Conservation (phyloP, 2,329 filamentous ascomycete species). For the Coniochaeta sp. region DNA sequence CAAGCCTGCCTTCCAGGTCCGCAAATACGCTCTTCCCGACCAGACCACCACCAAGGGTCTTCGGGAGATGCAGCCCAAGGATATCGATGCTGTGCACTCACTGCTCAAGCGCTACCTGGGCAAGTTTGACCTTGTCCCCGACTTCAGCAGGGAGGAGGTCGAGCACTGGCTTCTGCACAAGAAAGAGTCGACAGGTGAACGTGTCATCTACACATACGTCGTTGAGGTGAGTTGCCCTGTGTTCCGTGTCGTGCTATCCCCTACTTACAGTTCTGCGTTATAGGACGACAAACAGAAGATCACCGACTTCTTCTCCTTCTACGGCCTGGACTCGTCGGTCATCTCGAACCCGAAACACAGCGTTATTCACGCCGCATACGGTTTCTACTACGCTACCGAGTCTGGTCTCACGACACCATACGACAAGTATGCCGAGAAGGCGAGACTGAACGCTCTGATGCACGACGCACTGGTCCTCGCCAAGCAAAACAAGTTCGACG, state of each 20-base stretch:
- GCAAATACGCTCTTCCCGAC: conserved; percentile 77
- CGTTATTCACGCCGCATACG: conserved; percentile 81
- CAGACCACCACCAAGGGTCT: conserved; percentile 67
- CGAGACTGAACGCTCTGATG: conserved; percentile 73
- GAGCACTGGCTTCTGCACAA: conserved; percentile 82
- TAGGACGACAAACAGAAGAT: conserved; percentile 65
- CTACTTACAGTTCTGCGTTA: conserved; percentile 4
- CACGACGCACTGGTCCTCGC: conserved; percentile 83
- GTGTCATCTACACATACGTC: conserved; percentile 91
- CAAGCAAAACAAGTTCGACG: conserved; percentile 80
- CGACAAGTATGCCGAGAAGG: conserved; percentile 57
- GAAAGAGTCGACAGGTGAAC: conserved; percentile 56
- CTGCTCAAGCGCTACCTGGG: conserved; percentile 71
- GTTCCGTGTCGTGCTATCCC: background rate
- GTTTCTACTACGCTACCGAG: conserved; percentile 95
- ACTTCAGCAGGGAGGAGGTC: conserved; percentile 73
- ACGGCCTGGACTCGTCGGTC: conserved; percentile 86
- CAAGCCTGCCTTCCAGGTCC: conserved; percentile 78
- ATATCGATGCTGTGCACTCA: conserved; percentile 67
- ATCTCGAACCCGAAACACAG: conserved; percentile 75
- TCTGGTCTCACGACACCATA: conserved; percentile 56
- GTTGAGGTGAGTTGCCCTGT: conserved; percentile 54
- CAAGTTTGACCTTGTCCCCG: conserved; percentile 77
- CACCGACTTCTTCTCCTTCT: conserved; percentile 97
- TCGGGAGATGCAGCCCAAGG: conserved; percentile 71